Base-by-base conservation (phyloP, 345 rosid genomes). In the Salix viminalis region DNA sequence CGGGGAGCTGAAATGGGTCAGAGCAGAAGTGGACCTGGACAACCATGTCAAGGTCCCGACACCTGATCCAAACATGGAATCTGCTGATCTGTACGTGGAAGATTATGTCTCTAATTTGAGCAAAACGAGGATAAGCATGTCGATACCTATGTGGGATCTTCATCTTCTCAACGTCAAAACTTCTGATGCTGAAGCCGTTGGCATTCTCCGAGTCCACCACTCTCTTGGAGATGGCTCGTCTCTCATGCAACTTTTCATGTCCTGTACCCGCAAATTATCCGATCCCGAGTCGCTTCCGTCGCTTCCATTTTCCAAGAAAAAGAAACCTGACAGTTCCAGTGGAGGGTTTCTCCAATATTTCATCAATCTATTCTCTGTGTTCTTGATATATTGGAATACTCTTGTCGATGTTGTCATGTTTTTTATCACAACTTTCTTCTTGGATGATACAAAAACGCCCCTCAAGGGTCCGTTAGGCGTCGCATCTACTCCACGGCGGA, bases 191-290 rank as follows among this genome's bases (percentile, higher is more conserved):
- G 80, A 85, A 48, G 69, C 90, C 4, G 56, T 84, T 0, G 82
- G 70, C 54, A 65, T 93, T 73, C 71, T 84, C n/a, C 72, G 89
- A 62, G 58, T 86, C 44, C 95, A 89, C 84, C 95, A 92, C 79
- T 90, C 92, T 0, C 16, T 90, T 0, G 91, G 97, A 0, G 91
- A 92, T 3, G 90, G 92, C 41, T 80, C 82, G 56, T 92, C 95
- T 37, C 91, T 91, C 24, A 86, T 91, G 80, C 76, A 95, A 30
- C 87, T 86, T 11, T 83, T 92, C 30, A 77, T 91, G 15, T 90
- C 91, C 0, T 84, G 88, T 76, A 83, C 84, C 54, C 82, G 86
- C 4, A 76, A 83, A 74, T 24, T 64, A 50, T 56, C 74, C 6
- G 41, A 83, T 66, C 86, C 87, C 0, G 61, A 67, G 36, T 84